Conservation (phyloP, 495 filamentous ascomycete species). For the Penicillium fimorum region DNA sequence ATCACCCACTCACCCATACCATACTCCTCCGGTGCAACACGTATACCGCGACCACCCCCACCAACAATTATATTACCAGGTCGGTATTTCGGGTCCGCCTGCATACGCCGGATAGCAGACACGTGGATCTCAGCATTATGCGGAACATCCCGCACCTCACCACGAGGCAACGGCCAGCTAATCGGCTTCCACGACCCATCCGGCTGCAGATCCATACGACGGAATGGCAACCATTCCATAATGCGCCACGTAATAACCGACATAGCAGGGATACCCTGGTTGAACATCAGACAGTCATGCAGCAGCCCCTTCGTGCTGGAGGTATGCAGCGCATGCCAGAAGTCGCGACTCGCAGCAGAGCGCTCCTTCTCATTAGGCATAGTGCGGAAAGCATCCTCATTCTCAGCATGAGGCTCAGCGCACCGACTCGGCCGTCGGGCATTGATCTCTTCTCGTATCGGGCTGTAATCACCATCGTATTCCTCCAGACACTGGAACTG, state of each 20-base stretch:
- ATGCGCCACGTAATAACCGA: constrained; percentile 73
- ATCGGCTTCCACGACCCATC: constrained; percentile 83
- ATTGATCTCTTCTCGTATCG: constrained; percentile 43
- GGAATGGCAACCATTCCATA: constrained; percentile 85
- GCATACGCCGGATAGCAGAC: constrained; percentile 72
- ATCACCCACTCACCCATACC: constrained; percentile 77
- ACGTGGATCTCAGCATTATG: constrained; percentile 67
- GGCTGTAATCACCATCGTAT: constrained; percentile 41
- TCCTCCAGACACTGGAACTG: constrained; percentile 62
- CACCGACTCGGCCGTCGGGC: constrained; percentile 28
- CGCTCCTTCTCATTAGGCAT: constrained; percentile 30
- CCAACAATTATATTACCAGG: constrained; percentile 82
- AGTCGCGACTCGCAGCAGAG: constrained; percentile 36
- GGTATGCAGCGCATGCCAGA: constrained; percentile 56
- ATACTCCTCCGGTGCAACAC: constrained; percentile 55
- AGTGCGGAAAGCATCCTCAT: constrained; percentile 18
- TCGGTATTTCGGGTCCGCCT: constrained; percentile 60
- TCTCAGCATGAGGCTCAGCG: constrained; percentile 22
- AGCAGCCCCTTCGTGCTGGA: constrained; percentile 61
- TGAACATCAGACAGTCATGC: constrained; percentile 73
- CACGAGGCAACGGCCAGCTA: constrained; percentile 73
- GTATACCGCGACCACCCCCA: constrained; percentile 71
- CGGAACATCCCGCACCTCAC: constrained; percentile 81
- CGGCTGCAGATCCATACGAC: constrained; percentile 72
- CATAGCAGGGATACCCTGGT: constrained; percentile 55